Percentiles rank a stretch among this genome's conserved stretches.
Conservation (phyloP, 1,139 yeast genomes). For the Sugiyamaella paludigena region DNA sequence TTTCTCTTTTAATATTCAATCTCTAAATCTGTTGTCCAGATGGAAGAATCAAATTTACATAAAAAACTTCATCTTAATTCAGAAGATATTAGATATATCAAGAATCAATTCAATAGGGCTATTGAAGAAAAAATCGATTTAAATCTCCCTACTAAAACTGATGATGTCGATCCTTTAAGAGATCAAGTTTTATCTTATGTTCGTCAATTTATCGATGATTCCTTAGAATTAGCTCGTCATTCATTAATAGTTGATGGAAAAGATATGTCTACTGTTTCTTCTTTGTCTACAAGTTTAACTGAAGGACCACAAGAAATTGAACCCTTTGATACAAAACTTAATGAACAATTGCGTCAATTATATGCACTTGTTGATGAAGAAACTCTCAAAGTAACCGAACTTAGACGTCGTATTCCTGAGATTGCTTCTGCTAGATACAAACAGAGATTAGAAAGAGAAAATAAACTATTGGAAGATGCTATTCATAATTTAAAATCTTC, state of each 20-base stretch:
- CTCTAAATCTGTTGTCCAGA: constrained; percentile 1
- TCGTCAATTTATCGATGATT: constrained; percentile 44
- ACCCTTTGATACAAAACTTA: constrained; percentile 57
- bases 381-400: constrained; percentile 48
- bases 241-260: constrained; percentile 50
- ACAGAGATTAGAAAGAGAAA: constrained; percentile 18
- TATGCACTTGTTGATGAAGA: constrained; percentile 52
- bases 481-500: constrained; percentile 3
- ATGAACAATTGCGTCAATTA: constrained; percentile 48
- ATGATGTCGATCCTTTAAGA: constrained; percentile 47
- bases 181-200: constrained; percentile 46
- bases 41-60: constrained; percentile 14
- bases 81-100: constrained; percentile 52
- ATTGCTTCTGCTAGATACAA: constrained; percentile 26
- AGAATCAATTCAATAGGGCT: constrained; percentile 43
- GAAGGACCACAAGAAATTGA: constrained; percentile 41
- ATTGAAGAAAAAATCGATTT: constrained; percentile 46
- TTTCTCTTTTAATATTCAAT: background rate
- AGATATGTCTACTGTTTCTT: constrained; percentile 23
- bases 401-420: constrained; percentile 50
- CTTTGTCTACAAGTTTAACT: constrained; percentile 22
- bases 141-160: constrained; percentile 46
- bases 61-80: constrained; percentile 48
- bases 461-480: constrained; percentile 11
- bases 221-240: constrained; percentile 52